Evolutionary conservation across 176 grass and related monocot species (phyloP), one percentile per base, ranked within the genome.

Genomic region (Ananas comosus): DNA sequence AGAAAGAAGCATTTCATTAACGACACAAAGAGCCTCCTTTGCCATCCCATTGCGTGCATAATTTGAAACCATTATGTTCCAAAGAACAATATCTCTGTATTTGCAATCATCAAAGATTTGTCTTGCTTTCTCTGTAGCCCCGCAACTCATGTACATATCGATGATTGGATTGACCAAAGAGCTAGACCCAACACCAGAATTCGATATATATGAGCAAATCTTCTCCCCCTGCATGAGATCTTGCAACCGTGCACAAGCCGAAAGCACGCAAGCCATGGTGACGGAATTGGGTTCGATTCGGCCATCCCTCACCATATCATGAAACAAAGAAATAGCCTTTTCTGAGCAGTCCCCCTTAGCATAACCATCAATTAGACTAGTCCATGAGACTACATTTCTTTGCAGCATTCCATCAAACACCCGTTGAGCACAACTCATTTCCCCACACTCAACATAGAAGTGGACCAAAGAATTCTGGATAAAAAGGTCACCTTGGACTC

Each of bases 351-450:
- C 8, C 9, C 70, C 27, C 33, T 53, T 13, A 72, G 70, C 70
- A 58, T 72, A 72, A 8, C 70, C 70, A 58, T 72, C 70, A 21
- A 72, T 72, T 28, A 72, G 53, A 18, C 25, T 58, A 3, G 70
- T 72, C 70, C 70, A 72, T 14, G 70, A 72, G 24, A 72, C 51
- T 2, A 72, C 70, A 48, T 59, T 72, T 72, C 70, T 57, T 3
- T 72, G 27, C 16, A 3, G 51, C 53, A 72, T 57, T 72, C 6
- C 13, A 16, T 72, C 70, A 18, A 72, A 72, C 24, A 72, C 17
- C 53, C 28, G 23, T 1, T 72, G 70, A 1, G 53, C 70, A 12
- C 14, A 61, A 47, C 17, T 14, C 70, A 58, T 72, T 48, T 72
- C 25, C 10, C 53, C 70, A 48, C 28, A 2, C 25, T 72, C 53